Evolutionary conservation across 164 flowering plant genomes (phyloP), one percentile per base, ranked within the genome.

Genomic region (Euptelea pleiosperma): DNA sequence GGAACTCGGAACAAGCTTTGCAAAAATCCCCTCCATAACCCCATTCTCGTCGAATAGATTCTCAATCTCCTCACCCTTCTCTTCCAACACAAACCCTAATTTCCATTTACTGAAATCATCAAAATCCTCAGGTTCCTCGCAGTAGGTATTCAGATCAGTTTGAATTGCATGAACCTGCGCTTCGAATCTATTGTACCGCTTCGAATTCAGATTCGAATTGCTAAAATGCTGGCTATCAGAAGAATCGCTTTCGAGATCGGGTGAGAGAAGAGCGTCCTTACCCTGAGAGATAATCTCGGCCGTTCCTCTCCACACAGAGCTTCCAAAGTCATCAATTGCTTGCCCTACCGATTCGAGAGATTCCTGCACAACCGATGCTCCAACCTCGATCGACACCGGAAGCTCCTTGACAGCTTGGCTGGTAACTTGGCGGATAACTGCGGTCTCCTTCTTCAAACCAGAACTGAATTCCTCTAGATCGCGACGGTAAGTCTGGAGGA

Each of bases 331-430:
- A 47, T 91, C 98, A 30, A 91, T 74, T 3, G 80, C 90, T 47
- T 83, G 85, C 5, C 98, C 96, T 9, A 92, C 85, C 0, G 89
- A 75, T 64, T 81, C 96, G 3, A 92, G 75, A 9, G 93, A 82
- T 11, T 60, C 86, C 31, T 87, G 97, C 2, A 93, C 98, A 1
- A 75, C 81, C 7, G 85, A 75, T 21, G 92, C 90, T 4, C 92
- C 86, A 41, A 61, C 70, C 16, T 91, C 96, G 7, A 91, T 68
- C 22, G 92, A 81, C 0, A 52, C 61, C 5, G 96, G 92, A 21
- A 89, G 75, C 39, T 89, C 87, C 59, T 76, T 67, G 25, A 87
- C 83, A 60, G 84, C 92, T 6, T 83, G 78, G 1, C 68, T 68
- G 7, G 91, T 88, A 2, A 58, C 89, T 54, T 75, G 75, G 0